These are phyloP conservation scores for Exophiala calicioides DNA, from an alignment of 2,329 filamentous ascomycete species.

Conservation along the genomic window DNA sequence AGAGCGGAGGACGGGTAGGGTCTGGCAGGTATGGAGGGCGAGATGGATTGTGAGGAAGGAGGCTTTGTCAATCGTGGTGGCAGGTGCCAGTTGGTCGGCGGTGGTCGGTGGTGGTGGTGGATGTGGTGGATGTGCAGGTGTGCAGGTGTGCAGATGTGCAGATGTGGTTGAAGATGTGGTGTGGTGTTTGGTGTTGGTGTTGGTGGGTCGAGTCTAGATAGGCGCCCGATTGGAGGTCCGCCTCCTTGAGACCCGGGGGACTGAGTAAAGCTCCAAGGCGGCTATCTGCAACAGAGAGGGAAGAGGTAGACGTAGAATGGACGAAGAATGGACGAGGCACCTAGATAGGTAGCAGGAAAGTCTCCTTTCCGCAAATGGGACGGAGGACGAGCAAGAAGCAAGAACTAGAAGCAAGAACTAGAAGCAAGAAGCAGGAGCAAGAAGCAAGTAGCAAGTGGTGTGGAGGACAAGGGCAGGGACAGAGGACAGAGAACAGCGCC, in stretches of 20 bases:
- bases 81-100: slow-evolving; percentile 9
- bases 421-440: no score
- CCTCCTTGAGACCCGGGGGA: neutral
- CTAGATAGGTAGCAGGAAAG: no score
- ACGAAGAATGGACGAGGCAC: neutral
- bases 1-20: no score
- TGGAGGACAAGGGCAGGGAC: no score
- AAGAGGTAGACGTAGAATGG: neutral
- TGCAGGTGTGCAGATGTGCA: no score
- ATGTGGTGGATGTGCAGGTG: no score
- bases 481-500: no score
- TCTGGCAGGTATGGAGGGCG: slow-evolving; percentile 8
- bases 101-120: slow-evolving; percentile 7
- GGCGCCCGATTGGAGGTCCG: slow-evolving; percentile 19
- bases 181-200: slow-evolving; percentile 5
- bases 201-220: slow-evolving; percentile 8
- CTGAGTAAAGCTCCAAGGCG: neutral
- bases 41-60: neutral
- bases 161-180: slow-evolving; percentile 1
- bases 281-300: slow-evolving; percentile 3
- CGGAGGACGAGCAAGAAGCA: no score
- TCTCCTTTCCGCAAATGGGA: no score
- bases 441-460: no score
- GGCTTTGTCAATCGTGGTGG: slow-evolving; percentile 10
- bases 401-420: no score